A percentile compares a stretch with the other conserved stretches of the same genome.
Evolutionary conservation across 495 filamentous ascomycete genomes (phyloP).

Genomic region (Parathielavia hyrcaniae): DNA sequence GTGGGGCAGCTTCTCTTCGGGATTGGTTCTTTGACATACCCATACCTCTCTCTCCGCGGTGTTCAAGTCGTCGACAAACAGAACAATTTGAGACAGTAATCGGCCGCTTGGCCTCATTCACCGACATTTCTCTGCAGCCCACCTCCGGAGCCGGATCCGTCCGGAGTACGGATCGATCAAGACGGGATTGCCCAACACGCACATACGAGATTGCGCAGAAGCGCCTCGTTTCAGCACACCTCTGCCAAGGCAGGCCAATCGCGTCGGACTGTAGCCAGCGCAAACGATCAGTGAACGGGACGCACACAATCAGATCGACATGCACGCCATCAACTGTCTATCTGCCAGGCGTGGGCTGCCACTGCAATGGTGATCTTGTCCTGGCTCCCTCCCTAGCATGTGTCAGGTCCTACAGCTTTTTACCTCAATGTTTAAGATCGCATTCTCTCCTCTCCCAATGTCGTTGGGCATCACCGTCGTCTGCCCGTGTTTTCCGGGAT

Average conservation of each 20-base stretch:
- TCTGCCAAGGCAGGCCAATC: conserved; percentile 10
- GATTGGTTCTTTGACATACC: not conserved
- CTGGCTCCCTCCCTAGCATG: not conserved
- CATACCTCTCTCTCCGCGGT: not conserved
- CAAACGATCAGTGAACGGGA: not conserved
- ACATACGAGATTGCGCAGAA: conserved; percentile 12
- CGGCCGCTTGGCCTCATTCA: not conserved
- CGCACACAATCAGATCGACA: conserved; percentile 3
- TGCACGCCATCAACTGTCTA: not conserved
- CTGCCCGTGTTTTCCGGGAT: not conserved
- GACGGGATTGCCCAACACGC: not conserved
- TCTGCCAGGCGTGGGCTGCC: not conserved
- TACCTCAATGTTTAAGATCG: not conserved
- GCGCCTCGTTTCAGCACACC: conserved; percentile 17
- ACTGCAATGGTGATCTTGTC: not conserved
- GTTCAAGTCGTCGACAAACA: not conserved
- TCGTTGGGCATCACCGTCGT: not conserved
- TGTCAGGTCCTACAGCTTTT: not conserved
- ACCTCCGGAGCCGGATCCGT: not conserved
- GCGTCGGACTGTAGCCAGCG: not conserved
- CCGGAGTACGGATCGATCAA: conserved; percentile 4
- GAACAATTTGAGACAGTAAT: not conserved
- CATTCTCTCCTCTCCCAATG: not conserved
- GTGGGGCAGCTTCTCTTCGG: too few species aligned
- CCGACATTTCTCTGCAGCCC: conserved; percentile 8